Evolutionary conservation across 1,284 basidiomycete species (phyloP), one percentile per base, ranked within the genome.

Genomic region (Inonotus obliquus): DNA sequence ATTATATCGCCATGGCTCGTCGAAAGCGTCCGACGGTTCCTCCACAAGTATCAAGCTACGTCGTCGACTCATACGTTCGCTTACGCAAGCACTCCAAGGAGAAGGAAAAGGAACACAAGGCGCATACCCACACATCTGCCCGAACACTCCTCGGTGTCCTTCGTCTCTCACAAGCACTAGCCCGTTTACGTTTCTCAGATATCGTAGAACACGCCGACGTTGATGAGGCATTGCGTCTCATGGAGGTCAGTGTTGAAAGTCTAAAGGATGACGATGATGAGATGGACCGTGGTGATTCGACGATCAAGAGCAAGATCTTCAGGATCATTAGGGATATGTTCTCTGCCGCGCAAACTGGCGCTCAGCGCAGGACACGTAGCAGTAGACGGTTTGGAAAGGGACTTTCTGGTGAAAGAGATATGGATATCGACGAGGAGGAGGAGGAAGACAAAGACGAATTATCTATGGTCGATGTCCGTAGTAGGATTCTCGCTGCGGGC

Each of bases 1-100:
- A 98, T 72, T 99, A 97, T 74, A 98, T 99, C 68, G 96, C 96
- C 7, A 80, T 86, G 57, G 96, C 96, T n/a, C 89, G 97, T 29
- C 85, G 88, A 70, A 86, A 87, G 65, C 87, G 96, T 25, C 97
- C 97, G 0, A 85, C 85, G 17, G 94, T 99, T 2, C 91, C 94
- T 4, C 82, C 83, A 13, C 81, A 84, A 51, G 94, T 99, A 57
- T 96, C 94, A 4, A 91, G 86, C 71, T 98, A 98, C 74, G 86
- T 99, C 57, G 96, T 99, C 27, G 91, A 94, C 66, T 92, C 94
- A 0, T 99, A 99, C 70, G 97, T 99, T 52, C 89, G 93, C 61
- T 83, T 99, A 64, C 92, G 97, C 62, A 94, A 95, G 72, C 82
- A 90, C 66, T 91, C 92, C 62, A 95, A 97, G 73, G 92, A 96